Percentiles rank a stretch among this genome's conserved stretches.
Evolutionary conservation across 441 rosid species (phyloP).

Genomic region (Pelargonium myrrhifolium): DNA sequence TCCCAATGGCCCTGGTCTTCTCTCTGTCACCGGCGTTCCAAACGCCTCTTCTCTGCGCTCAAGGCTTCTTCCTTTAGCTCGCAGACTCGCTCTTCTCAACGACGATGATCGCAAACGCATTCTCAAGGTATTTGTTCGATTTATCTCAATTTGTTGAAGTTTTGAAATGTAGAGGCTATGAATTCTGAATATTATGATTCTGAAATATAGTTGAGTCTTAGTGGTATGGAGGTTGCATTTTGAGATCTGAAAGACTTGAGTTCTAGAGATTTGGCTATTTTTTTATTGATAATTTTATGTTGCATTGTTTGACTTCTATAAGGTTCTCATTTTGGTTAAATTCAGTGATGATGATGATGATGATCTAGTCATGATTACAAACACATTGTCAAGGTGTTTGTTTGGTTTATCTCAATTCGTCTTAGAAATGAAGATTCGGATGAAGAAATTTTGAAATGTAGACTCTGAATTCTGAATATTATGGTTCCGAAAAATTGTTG

Average conservation of each 20-base stretch:
- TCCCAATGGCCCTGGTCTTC: constrained; percentile 65
- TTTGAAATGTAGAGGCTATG: background rate
- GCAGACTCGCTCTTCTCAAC: constrained; percentile 57
- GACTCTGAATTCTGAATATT: background rate
- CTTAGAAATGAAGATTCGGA: background rate
- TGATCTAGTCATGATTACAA: too few species aligned
- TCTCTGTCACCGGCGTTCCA: constrained; percentile 54
- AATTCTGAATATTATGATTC: background rate
- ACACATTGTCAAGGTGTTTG: too few species aligned
- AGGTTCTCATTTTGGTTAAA: too few species aligned
- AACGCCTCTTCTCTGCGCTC: constrained; percentile 47
- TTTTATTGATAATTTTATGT: background rate
- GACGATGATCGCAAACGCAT: constrained; percentile 41
- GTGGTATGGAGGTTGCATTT: background rate
- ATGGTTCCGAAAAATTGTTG: background rate
- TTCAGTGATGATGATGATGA: too few species aligned
- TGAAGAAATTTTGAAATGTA: background rate
- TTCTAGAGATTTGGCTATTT: background rate
- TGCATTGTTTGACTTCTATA: background rate
- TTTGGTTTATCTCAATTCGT: background rate
- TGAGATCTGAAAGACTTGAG: background rate
- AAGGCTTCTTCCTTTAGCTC: constrained; percentile 55
- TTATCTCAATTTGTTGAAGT: background rate
- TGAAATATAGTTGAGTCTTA: background rate
- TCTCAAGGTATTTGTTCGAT: constrained; percentile 42